These are phyloP conservation scores for Typha latifolia DNA, from an alignment of 176 grass and related monocot genomes.

Conservation along the genomic window DNA sequence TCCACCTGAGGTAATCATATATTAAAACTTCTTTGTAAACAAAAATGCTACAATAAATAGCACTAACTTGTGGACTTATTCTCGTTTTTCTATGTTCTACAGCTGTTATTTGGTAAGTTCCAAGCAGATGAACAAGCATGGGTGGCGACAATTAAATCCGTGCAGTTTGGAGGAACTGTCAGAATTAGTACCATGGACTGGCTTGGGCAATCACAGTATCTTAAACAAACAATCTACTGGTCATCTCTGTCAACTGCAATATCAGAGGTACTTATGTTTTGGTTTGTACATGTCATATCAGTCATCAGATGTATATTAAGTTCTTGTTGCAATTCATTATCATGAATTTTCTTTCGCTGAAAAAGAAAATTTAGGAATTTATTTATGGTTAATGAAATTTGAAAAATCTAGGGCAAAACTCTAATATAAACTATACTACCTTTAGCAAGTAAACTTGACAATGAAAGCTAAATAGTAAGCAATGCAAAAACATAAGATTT, in stretches of 20 bases:
- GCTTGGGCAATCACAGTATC: constrained; percentile 79
- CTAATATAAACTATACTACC: no score
- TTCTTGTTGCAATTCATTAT: background rate
- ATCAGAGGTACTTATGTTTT: constrained; percentile 46
- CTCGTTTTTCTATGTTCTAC: constrained; percentile 10
- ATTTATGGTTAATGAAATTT: no score
- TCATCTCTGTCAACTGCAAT: constrained; percentile 67
- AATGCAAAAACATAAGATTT: no score
- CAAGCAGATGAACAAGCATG: constrained; percentile 89
- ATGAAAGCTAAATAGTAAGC: no score
- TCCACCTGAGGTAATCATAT: constrained; percentile 62
- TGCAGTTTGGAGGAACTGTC: constrained; percentile 43
- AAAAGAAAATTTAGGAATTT: background rate
- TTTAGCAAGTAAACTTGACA: no score
- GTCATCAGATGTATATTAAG: background rate
- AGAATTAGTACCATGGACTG: constrained; percentile 90
- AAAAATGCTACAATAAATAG: background rate
- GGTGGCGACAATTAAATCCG: constrained; percentile 88
- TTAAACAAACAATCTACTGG: constrained; percentile 56
- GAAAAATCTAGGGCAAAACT: no score
- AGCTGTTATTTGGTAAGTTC: constrained; percentile 79
- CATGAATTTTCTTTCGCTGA: background rate
- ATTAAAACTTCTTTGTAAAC: background rate
- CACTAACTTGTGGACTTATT: constrained; percentile 9
- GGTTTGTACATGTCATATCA: background rate